Evolutionary conservation across 306 rosid genomes (phyloP).

Genomic region (Cicer cuneatum): DNA sequence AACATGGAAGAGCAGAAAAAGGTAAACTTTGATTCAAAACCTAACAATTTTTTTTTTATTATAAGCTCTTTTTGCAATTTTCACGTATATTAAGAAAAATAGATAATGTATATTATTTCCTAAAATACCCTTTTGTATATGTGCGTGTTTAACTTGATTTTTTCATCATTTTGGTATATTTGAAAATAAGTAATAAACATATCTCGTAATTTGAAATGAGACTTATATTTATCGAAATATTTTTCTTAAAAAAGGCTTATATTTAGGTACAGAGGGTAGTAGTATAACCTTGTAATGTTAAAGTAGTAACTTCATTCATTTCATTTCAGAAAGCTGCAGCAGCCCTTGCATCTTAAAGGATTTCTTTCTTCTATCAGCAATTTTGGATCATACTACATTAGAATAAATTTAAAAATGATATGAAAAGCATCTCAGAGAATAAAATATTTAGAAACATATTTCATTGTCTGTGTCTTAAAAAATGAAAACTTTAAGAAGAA

Average conservation of each 20-base stretch:
- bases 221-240: too few species aligned
- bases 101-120: too few species aligned
- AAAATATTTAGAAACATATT: not conserved
- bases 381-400: slow-evolving; percentile 29
- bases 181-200: too few species aligned
- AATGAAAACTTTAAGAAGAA: not conserved
- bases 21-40: slow-evolving; percentile 45
- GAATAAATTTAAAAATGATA: not conserved
- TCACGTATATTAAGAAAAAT: too few species aligned
- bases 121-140: too few species aligned
- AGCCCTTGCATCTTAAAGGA: slow-evolving; percentile 46
- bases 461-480: not conserved
- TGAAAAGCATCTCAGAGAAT: not conserved
- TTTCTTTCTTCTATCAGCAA: slow-evolving; percentile 1
- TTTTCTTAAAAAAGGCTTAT: too few species aligned
- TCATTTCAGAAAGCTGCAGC: slow-evolving; percentile 69
- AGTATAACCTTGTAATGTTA: not conserved
- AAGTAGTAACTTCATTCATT: not conserved
- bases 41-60: not conserved
- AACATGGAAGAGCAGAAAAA: slow-evolving; percentile 63
- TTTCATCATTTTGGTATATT: too few species aligned
- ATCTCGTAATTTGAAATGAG: too few species aligned
- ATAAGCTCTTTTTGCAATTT: too few species aligned
- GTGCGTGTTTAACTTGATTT: too few species aligned
- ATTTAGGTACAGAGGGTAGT: too few species aligned